Evolutionary conservation across 1,139 yeast species (phyloP), one percentile per base, ranked within the genome.

Genomic region (Dujonia santamariae): DNA sequence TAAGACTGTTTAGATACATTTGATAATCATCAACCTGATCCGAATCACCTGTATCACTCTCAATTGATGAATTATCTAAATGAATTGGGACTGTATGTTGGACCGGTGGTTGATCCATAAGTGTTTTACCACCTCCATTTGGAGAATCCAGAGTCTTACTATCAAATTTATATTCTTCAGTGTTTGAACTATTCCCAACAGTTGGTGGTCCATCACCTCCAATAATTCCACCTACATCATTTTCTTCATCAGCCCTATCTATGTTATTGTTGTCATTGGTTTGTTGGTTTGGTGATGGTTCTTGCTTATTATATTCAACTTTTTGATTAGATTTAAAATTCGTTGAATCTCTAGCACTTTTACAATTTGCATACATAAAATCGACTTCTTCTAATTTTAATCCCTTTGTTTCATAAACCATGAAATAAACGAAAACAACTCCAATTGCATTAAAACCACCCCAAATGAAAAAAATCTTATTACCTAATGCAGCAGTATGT

Each of bases 351-450:
- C 68, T 53, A 3, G 81, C 78, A 45, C 56, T 63, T 22, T 53
- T 44, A 49, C 81, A 75, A 34, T 64, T 63, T 31, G 49, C 55
- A 40, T 60, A 60, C 71, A 68, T 63, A 38, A 61, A 68, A 55
- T 71, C 70, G 37, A 68, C 62, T 43, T 69, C 72, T 50, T 69
- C 75, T 53, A 85, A 67, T 11, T 83, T 70, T 38, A 82, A 63
- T 19, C 90, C 90, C 59, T 79, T 80, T 21, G 94, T 84, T 58
- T 82, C 88, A 46, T 79, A 80, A 36, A 83, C 80, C 44, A 71
- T 68, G 59, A 80, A 77, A 67, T 72, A 80, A 38, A 79, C 85
- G 49, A 78, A 78, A 48, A 80, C 53, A 34, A 77, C 63, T 34
- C 59, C 54, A 27, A 52, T 36, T 23, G 48, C 46, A 37, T 54